Evolutionary conservation across 495 filamentous ascomycete species (phyloP).

Genomic region (Xylaria curta): DNA sequence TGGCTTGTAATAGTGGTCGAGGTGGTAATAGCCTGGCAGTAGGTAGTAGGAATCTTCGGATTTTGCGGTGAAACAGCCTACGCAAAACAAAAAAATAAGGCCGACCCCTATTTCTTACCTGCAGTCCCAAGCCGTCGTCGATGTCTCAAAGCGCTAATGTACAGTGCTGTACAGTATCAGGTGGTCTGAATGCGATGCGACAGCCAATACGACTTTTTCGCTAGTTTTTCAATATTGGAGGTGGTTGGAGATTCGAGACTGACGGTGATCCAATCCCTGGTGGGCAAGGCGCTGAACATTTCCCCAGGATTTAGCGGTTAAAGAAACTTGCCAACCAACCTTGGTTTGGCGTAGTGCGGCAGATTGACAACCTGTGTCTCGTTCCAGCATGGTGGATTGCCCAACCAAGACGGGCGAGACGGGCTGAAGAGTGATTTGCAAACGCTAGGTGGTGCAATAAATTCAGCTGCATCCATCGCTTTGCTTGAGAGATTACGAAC

Average conservation of each 20-base stretch:
- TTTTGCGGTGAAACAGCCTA: slow-evolving; percentile 29
- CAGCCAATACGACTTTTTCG: slow-evolving; percentile 18
- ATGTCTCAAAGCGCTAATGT: slow-evolving; percentile 16
- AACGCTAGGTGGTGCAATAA: slow-evolving; percentile 1
- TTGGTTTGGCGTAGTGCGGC: slow-evolving; percentile 25
- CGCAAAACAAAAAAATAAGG: slow-evolving; percentile 38
- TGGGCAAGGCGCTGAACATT: slow-evolving; percentile 21
- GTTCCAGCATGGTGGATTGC: slow-evolving; percentile 23
- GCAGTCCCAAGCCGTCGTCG: slow-evolving; percentile 22
- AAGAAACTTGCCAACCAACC: slow-evolving; percentile 25
- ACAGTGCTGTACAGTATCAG: slow-evolving; percentile 22
- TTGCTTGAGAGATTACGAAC: slow-evolving; percentile 19
- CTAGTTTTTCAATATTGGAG: slow-evolving; percentile 13
- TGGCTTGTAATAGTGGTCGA: background rate
- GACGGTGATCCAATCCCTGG: slow-evolving; percentile 19
- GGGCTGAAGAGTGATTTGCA: slow-evolving; percentile 23
- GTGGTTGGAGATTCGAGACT: slow-evolving; percentile 15
- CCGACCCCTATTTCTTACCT: slow-evolving; percentile 27
- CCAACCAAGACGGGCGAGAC: slow-evolving; percentile 13
- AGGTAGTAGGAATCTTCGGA: slow-evolving; percentile 9
- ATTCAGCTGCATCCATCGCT: slow-evolving; percentile 27
- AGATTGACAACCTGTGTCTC: slow-evolving; percentile 24
- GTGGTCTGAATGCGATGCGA: slow-evolving; percentile 16
- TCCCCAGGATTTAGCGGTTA: slow-evolving; percentile 28
- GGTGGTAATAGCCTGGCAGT: background rate